Percentiles rank a stretch among this genome's conserved stretches.
phyloP scores from a whole-genome alignment of 352 stramenopile species.

The Globisporangium cystogenes region DNA sequence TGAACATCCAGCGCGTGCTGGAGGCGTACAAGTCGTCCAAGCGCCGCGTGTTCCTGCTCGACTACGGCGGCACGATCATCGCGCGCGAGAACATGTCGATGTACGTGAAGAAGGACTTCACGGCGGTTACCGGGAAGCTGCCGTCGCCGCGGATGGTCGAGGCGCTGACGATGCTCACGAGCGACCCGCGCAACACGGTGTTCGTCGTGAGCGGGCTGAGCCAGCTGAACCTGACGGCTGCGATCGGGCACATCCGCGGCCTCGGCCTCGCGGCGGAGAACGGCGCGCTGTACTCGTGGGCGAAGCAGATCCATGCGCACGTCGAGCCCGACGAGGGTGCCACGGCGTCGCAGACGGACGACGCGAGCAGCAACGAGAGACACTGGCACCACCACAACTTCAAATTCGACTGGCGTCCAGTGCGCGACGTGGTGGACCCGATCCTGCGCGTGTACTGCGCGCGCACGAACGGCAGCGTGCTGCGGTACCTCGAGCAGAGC shows the following conservation, averaged over 20 bases:
- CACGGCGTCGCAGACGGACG: constrained; percentile 7
- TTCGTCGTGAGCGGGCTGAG: constrained; percentile 97
- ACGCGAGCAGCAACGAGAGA: constrained; percentile 22
- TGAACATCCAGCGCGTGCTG: constrained; percentile 80
- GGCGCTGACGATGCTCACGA: constrained; percentile 82
- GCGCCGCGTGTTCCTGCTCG: constrained; percentile 94
- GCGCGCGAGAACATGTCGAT: constrained; percentile 89
- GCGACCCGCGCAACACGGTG: constrained; percentile 93
- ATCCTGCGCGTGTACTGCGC: constrained; percentile 95
- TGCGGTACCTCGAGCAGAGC: constrained; percentile 90
- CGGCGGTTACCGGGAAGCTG: constrained; percentile 91
- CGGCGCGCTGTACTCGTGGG: constrained; percentile 92
- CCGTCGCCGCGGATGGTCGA: constrained; percentile 87
- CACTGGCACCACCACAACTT: constrained; percentile 77
- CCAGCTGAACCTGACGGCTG: constrained; percentile 85
- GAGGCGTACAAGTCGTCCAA: constrained; percentile 81
- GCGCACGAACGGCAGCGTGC: constrained; percentile 94
- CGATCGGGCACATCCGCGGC: constrained; percentile 90
- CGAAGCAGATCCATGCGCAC: constrained; percentile 43
- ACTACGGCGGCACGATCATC: constrained; percentile 98
- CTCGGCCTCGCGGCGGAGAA: constrained; percentile 95
- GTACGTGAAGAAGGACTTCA: constrained; percentile 96
- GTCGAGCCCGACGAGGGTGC: background rate
- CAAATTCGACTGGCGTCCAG: constrained; percentile 89
- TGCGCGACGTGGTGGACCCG: constrained; percentile 89